A percentile compares a stretch with the other conserved stretches of the same genome.
These are phyloP conservation scores for Monosporascus sp. DNA, from an alignment of 2,329 filamentous ascomycete genomes.

Conservation along the genomic window DNA sequence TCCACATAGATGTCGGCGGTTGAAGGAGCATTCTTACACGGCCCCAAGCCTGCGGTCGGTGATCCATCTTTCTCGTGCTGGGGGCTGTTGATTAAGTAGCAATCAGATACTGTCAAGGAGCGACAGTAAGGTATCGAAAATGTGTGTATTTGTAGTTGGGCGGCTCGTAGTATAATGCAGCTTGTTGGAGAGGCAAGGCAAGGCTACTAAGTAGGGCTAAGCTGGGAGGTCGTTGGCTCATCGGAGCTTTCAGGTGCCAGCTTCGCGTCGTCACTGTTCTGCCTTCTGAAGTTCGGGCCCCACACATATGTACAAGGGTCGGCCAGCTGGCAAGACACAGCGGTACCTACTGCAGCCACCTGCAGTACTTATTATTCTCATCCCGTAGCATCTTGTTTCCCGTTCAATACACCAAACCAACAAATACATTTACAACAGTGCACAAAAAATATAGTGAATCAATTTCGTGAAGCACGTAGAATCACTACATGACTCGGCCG, in stretches of 20 bases:
- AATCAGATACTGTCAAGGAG: no score
- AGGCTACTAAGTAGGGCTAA: neutral
- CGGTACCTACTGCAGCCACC: neutral
- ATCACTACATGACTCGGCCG: neutral
- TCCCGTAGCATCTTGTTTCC: neutral
- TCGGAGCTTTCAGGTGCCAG: neutral
- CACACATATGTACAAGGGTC: neutral
- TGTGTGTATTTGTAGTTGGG: no score
- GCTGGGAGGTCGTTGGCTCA: neutral
- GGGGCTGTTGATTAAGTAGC: neutral
- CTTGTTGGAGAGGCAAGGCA: no score
- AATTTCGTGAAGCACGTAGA: no score
- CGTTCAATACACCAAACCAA: no score
- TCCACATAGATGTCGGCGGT: conserved; percentile 1
- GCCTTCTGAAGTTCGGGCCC: conserved; percentile 6
- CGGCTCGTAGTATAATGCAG: no score
- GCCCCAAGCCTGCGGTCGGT: conserved; percentile 68
- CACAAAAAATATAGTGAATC: no score
- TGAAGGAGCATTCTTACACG: conserved; percentile 48
- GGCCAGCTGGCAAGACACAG: neutral
- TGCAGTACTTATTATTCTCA: neutral
- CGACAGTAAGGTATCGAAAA: no score
- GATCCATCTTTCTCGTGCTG: conserved; percentile 51
- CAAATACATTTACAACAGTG: no score
- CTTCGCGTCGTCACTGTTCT: conserved; percentile 11